phyloP scores from a whole-genome alignment of 352 stramenopile genomes.

The Phytophthora ramorum region DNA sequence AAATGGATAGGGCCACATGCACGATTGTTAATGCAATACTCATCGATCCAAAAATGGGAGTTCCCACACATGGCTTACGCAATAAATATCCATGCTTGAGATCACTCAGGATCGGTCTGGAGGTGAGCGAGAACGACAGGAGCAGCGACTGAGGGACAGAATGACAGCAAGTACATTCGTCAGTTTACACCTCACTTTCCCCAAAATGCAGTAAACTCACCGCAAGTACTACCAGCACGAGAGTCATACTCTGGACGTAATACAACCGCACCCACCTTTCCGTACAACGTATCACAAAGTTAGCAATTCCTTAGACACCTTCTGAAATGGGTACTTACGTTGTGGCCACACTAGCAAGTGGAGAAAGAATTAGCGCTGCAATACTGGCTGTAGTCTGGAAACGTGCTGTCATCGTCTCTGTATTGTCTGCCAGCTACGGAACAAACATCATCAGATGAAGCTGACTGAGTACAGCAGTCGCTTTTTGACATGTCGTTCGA shows the following conservation, averaged over 20 bases:
- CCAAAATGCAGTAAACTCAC: conserved; percentile 33
- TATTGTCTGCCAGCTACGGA: conserved; percentile 40
- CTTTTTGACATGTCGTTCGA: background rate
- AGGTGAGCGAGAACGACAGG: conserved; percentile 50
- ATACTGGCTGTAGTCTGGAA: conserved; percentile 68
- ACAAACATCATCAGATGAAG: background rate
- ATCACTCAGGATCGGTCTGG: conserved; percentile 49
- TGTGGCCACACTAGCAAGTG: conserved; percentile 30
- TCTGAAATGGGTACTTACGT: conserved; percentile 15
- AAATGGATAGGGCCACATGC: background rate
- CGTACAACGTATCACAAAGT: background rate
- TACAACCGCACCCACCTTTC: conserved; percentile 57
- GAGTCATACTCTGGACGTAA: conserved; percentile 49
- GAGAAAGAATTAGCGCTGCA: conserved; percentile 60
- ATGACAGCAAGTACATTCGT: background rate
- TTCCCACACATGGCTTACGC: conserved; percentile 39
- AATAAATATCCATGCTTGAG: conserved; percentile 52
- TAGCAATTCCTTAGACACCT: background rate
- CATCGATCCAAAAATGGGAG: background rate
- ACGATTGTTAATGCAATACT: background rate
- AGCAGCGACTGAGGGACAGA: conserved; percentile 43
- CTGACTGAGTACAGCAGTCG: background rate
- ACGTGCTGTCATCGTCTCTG: conserved; percentile 46
- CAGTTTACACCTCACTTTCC: background rate
- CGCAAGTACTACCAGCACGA: conserved; percentile 43